Percentiles rank a stretch among this genome's conserved stretches.
Conservation (phyloP, 1,284 basidiomycete genomes). For the Ustilago vetiveriae region DNA sequence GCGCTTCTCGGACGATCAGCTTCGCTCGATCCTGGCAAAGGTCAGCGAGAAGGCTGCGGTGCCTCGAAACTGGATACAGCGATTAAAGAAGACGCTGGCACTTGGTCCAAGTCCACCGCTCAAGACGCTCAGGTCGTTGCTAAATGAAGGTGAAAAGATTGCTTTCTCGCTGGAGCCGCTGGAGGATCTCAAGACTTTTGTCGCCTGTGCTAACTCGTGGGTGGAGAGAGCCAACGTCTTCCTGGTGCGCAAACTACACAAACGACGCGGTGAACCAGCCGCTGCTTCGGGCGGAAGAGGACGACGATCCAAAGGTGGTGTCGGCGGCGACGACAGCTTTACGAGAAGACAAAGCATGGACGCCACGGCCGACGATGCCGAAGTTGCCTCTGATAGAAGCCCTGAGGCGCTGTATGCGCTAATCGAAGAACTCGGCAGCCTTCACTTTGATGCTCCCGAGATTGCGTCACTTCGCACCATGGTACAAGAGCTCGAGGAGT, state of each 20-base stretch:
- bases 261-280: constrained; percentile 33
- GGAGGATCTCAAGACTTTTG: constrained; percentile 78
- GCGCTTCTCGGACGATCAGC: constrained; percentile 82
- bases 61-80: constrained; percentile 79
- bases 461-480: constrained; percentile 73
- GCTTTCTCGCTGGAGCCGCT: constrained; percentile 79
- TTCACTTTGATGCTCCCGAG: constrained; percentile 83
- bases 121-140: constrained; percentile 78
- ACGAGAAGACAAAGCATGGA: constrained; percentile 23
- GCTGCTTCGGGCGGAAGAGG: constrained; percentile 77
- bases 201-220: constrained; percentile 83
- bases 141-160: constrained; percentile 87
- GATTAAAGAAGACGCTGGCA: constrained; percentile 76
- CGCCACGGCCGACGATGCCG: constrained; percentile 22
- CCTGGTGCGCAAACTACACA: constrained; percentile 70
- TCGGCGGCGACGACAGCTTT: constrained; percentile 22
- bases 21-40: constrained; percentile 67
- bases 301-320: constrained; percentile 63
- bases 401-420: constrained; percentile 68
- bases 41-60: constrained; percentile 75
- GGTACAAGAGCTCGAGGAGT: constrained; percentile 76
- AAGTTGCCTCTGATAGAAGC: constrained; percentile 34
- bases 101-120: constrained; percentile 75
- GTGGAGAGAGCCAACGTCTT: constrained; percentile 72
- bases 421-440: constrained; percentile 76